These are phyloP conservation scores for Haplosporangium sp. DNA, from an alignment of 371 early-diverging fungal genomes.

Conservation along the genomic window DNA sequence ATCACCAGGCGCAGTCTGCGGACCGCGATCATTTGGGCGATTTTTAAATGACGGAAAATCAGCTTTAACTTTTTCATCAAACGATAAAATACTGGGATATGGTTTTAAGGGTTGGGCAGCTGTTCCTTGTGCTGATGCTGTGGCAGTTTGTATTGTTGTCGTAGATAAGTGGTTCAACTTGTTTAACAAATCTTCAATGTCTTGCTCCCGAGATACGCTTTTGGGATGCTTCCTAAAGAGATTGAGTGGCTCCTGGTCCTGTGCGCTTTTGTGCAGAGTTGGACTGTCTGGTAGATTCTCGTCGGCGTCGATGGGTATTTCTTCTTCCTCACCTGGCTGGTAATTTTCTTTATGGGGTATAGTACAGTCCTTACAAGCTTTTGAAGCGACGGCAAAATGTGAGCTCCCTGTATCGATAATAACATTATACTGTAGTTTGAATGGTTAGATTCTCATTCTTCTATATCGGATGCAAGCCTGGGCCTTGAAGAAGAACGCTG, in stretches of 20 bases:
- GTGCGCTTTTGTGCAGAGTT: neutral
- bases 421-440: slow-evolving; percentile 37
- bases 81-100: neutral
- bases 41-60: neutral
- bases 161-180: neutral
- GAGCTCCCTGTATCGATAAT: slow-evolving; percentile 54
- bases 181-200: neutral
- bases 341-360: slow-evolving; percentile 29
- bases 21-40: neutral
- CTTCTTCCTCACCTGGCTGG: slow-evolving; percentile 33
- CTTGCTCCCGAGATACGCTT: neutral
- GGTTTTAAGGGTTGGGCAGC: neutral
- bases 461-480: neutral
- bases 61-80: neutral
- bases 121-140: neutral
- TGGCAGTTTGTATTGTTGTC: neutral
- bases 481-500: neutral
- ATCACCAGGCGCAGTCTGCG: too few species aligned
- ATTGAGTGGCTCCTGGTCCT: slow-evolving; percentile 1
- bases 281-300: neutral
- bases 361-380: slow-evolving; percentile 33
- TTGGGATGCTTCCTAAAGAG: slow-evolving; percentile 7
- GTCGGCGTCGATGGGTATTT: slow-evolving; percentile 38
- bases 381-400: slow-evolving; percentile 44
- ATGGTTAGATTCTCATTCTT: neutral